Percentiles rank a stretch among this genome's conserved stretches.
These are phyloP conservation scores for Abrus pulchellus DNA, from an alignment of 306 rosid genomes.

Conservation along the genomic window DNA sequence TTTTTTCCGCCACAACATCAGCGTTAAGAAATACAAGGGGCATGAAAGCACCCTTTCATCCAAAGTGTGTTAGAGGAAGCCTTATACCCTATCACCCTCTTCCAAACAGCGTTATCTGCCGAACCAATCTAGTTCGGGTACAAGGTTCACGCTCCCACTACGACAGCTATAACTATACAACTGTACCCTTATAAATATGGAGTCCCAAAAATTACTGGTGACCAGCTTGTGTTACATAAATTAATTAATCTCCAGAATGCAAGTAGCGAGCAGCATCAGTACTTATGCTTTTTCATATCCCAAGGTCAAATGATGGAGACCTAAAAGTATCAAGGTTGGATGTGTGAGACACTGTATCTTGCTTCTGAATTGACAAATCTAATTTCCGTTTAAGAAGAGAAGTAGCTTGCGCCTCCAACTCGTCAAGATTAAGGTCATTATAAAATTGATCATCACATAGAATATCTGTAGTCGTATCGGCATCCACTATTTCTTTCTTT, in stretches of 20 bases:
- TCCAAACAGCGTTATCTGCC: neutral
- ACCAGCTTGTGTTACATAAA: neutral
- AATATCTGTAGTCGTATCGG: constrained; percentile 46
- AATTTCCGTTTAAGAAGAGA: constrained; percentile 70
- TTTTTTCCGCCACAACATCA: neutral
- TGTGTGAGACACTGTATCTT: constrained; percentile 44
- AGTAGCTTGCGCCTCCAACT: constrained; percentile 83
- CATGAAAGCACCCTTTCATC: neutral
- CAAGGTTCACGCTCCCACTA: constrained; percentile 2
- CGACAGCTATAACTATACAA: neutral
- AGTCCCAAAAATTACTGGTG: neutral
- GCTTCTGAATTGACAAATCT: constrained; percentile 55
- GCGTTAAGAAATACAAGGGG: neutral
- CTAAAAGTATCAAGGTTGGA: constrained; percentile 38
- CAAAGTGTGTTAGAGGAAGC: neutral
- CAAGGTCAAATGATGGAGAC: constrained; percentile 92
- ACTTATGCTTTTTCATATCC: constrained; percentile 59
- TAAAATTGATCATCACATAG: constrained; percentile 75
- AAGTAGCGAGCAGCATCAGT: neutral
- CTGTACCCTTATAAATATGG: constrained; percentile 27
- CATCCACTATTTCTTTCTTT: constrained; percentile 54
- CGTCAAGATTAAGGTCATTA: constrained; percentile 78
- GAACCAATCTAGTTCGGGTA: neutral
- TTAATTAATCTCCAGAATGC: constrained; percentile 4
- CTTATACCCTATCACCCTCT: neutral